Percentiles rank a stretch among this genome's conserved stretches.
Conservation (phyloP, 805 yeast genomes). For the Yamadazyma paraphyllophila region DNA sequence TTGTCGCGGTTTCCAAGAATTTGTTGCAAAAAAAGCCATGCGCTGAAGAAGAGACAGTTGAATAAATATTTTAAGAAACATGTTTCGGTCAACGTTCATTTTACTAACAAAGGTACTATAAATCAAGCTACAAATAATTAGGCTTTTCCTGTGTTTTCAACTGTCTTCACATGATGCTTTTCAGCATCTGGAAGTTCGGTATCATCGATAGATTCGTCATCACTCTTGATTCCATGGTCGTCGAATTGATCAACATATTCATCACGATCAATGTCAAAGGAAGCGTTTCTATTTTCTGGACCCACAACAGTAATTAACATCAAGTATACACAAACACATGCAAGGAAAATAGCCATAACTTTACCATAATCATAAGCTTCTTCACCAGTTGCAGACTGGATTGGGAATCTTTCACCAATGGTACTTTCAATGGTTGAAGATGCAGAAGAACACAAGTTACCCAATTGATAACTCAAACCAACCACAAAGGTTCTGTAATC, state of each 20-base stretch:
- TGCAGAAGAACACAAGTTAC: slow-evolving; percentile 66
- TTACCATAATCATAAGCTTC: slow-evolving; percentile 49
- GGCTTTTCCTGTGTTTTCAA: slow-evolving; percentile 1
- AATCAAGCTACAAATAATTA: not conserved
- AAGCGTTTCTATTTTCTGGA: slow-evolving; percentile 49
- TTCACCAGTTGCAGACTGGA: slow-evolving; percentile 21
- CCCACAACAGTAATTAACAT: slow-evolving; percentile 53
- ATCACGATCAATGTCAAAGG: slow-evolving; percentile 20
- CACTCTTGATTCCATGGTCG: slow-evolving; percentile 9
- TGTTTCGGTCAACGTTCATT: not conserved
- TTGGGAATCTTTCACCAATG: slow-evolving; percentile 52
- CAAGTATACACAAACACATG: slow-evolving; percentile 56
- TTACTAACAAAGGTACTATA: not conserved
- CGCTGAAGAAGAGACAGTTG: too few relatives aligned
- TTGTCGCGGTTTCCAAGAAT: not conserved
- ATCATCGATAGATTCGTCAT: slow-evolving; percentile 9
- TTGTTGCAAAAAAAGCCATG: not conserved
- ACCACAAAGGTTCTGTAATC: slow-evolving; percentile 61
- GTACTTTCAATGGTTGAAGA: slow-evolving; percentile 68
- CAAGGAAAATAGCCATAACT: slow-evolving; percentile 67
- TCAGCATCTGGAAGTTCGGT: not conserved
- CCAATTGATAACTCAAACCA: slow-evolving; percentile 65
- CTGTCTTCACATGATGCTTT: not conserved
- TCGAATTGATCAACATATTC: slow-evolving; percentile 11
- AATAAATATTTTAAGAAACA: too few relatives aligned